Base-by-base conservation (phyloP, 768 basidiomycete species). In the Pisolithus orientalis region DNA sequence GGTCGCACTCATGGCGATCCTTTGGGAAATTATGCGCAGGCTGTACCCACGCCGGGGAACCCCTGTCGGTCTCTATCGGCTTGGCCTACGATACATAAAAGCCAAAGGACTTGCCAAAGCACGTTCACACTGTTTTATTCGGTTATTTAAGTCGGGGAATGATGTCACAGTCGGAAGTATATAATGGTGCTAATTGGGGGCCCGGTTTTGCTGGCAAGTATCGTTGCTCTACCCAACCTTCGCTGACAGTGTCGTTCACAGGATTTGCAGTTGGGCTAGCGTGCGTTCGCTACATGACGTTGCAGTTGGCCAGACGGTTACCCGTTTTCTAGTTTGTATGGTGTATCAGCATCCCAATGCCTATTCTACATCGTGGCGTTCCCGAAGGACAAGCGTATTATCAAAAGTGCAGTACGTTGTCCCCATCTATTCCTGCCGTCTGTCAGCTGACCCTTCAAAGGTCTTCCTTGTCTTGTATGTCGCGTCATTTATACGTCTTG, bases 121-220 rank as follows among this genome's bases (percentile, higher is more conserved):
- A 34, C 34, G 32, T 11, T 11, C 34, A 34, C 34, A 34, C 4
- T 34, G 11, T 34, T 34, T 9, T 34, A 34, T 34, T 11, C 10
- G 0, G 11, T 34, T 14, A 14, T 14, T 14, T 14, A 13, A 3
- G 13, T 14, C 13, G 31, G 31, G 42, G 24, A 28, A 6, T 16
- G 40, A 64, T 63, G 59, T 34, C 21, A 21, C 21, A 21, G 21
- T 21, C 34, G 13, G 49, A 9, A 17, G 4, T 14, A n/a, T 6
- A 51, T 2, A 17, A 29, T 47, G 21, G 45, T 9, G 16, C 25
- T 9, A 13, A 17, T 5, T 62, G 57, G 57, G 54, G 52, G 10
- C 55, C 59, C 29, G 57, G 55, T 6, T 25, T 56, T 14, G 52
- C 55, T 47, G 62, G 62, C 59, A 46, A 25, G 62, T 25, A 34